phyloP scores from a whole-genome alignment of 208 protist species.

The Wallacemonas sp. region DNA sequence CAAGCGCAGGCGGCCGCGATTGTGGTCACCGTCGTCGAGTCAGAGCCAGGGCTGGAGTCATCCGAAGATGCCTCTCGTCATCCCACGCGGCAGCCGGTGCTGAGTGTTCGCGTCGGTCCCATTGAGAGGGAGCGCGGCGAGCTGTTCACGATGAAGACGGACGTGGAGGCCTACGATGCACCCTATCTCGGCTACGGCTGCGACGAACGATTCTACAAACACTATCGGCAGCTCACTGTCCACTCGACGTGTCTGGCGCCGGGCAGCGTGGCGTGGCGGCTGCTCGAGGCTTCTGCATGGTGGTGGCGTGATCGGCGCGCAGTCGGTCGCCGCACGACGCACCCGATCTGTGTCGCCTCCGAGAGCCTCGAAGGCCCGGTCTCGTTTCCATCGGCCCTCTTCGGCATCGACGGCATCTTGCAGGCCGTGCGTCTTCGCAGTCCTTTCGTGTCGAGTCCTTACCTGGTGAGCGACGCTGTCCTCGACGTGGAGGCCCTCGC shows the following conservation, averaged over 20 bases:
- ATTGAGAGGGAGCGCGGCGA: constrained; percentile 3
- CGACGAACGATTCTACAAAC: not conserved
- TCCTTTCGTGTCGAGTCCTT: not conserved
- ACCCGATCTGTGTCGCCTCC: constrained; percentile 2
- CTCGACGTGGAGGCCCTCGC: not conserved
- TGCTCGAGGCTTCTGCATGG: constrained; percentile 6
- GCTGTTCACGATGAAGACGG: not conserved
- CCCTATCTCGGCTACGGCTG: constrained; percentile 5
- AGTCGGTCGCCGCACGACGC: no score
- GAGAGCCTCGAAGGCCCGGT: not conserved
- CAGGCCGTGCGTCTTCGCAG: constrained; percentile 2
- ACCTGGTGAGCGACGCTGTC: constrained; percentile 2
- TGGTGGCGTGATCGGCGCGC: constrained; percentile 10
- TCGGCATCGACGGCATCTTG: not conserved
- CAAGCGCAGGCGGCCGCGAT: not conserved
- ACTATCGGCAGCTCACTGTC: constrained; percentile 3
- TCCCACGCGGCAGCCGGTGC: not conserved
- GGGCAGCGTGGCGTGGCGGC: constrained; percentile 1
- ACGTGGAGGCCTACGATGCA: not conserved
- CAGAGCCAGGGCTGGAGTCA: no score
- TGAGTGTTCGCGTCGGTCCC: not conserved
- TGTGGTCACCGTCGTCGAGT: not conserved
- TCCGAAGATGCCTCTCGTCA: not conserved
- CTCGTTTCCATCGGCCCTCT: not conserved
- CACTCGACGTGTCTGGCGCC: not conserved